Base-by-base conservation (phyloP, 768 basidiomycete genomes). In the Strobilomyces dryophilus region DNA sequence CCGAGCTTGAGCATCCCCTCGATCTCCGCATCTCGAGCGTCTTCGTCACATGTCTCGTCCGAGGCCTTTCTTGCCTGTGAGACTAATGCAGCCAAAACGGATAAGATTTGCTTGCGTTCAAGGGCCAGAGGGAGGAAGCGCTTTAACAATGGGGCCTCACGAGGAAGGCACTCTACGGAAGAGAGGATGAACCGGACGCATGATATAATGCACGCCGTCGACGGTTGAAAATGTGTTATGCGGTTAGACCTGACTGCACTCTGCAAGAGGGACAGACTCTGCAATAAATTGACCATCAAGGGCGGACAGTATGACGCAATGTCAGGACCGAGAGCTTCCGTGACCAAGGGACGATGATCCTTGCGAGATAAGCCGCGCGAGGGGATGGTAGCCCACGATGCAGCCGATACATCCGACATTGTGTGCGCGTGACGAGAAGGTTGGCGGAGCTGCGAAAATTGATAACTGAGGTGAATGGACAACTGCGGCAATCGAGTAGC, bases 171-270 rank as follows among this genome's bases (percentile, higher is more conserved):
- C 53, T 89, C 89, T 15, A 92, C 85, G 11, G 87, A 81, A 27
- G 85, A 82, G 41, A 99, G 79, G 17, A 95, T 87, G 27, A 86
- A 82, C 31, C 95, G 87, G 44, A 98, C 92, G 49, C 90, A 92
- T 12, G 92, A 93, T 60, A 99, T 94, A 54, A 98, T 88, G 69
- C 86, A 94, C 14, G 94, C 95, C 0, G 95, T 92, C 3, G 93
- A 88, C 7, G 95, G 94, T 63, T 94, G 92, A 62, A 92, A 95
- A 70, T 98, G 95, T 3, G 84, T 73, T 26, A 82, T 72, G 43
- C 90, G 83, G 61, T 84, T 84, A n/a, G 82, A 76, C 40, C 83
- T 78, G 18, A 93, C 92, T 6, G 94, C 90, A 51, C 80, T 87
- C 63, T 95, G 89, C 21, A 99, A 78, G 40, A 98, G 77, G 8